Evolutionary conservation across 2,329 filamentous ascomycete genomes (phyloP).

Genomic region (Cladosporium sp.): DNA sequence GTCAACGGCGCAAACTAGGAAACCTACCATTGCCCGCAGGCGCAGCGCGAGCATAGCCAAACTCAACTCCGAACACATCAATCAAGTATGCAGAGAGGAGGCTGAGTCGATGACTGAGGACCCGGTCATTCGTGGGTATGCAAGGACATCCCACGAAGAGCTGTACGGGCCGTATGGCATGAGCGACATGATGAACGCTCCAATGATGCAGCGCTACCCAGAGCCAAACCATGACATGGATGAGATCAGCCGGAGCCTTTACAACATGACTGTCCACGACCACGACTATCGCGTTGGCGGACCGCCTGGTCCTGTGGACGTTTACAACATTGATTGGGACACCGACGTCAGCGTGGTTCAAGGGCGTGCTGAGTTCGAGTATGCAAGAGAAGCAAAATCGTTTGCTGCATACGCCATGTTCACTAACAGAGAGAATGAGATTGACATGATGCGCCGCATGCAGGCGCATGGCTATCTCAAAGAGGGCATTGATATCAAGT

Average conservation of each 20-base stretch:
- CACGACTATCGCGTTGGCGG: background rate
- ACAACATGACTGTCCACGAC: constrained; percentile 13
- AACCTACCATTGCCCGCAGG: background rate
- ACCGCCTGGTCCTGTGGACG: background rate
- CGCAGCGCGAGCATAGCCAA: background rate
- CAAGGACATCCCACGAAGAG: constrained; percentile 1
- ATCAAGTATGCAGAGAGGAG: background rate
- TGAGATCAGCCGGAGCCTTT: background rate
- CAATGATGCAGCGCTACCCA: constrained; percentile 11
- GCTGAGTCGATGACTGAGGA: constrained; percentile 25
- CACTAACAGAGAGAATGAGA: constrained; percentile 6
- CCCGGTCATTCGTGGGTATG: constrained; percentile 24
- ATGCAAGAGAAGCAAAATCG: constrained; percentile 18
- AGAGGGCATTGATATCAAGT: constrained; percentile 17
- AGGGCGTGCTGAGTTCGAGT: constrained; percentile 15
- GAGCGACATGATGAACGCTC: constrained; percentile 2
- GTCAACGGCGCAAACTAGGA: background rate
- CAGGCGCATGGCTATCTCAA: constrained; percentile 9
- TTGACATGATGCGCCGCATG: background rate
- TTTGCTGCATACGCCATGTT: constrained; percentile 19
- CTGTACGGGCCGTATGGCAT: constrained; percentile 9
- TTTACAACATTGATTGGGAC: constrained; percentile 6
- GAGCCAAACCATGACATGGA: constrained; percentile 11
- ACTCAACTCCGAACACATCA: background rate
- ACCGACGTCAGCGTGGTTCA: constrained; percentile 14